Evolutionary conservation across 352 stramenopile species (phyloP).

Genomic region (Halophytophthora polymorphica): DNA sequence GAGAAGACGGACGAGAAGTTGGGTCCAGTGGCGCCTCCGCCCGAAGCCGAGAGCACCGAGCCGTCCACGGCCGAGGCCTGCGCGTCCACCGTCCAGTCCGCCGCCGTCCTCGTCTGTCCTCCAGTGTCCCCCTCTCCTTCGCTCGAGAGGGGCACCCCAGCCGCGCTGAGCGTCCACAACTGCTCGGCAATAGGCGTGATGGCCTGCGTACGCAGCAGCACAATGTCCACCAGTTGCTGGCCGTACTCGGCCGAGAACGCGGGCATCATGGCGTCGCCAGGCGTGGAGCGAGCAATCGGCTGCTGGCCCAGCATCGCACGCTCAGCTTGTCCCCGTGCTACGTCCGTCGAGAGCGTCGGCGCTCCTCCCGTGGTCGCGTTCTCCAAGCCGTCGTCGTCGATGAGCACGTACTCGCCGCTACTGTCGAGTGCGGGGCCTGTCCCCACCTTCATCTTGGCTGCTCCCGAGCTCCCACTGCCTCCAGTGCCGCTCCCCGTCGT

Average conservation of each 20-base stretch:
- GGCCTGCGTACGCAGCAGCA: conserved; percentile 55
- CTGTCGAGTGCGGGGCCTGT: conserved; percentile 35
- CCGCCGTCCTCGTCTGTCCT: conserved; percentile 4
- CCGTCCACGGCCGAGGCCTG: conserved; percentile 11
- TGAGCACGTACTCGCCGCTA: conserved; percentile 65
- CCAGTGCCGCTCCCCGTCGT: conserved; percentile 3
- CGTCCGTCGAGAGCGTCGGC: too few relatives aligned
- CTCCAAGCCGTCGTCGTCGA: too few relatives aligned
- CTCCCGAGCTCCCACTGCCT: conserved; percentile 6
- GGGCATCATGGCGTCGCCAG: conserved; percentile 1
- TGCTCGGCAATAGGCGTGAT: conserved; percentile 63
- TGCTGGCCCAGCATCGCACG: too few relatives aligned
- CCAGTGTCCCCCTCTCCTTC: conserved; percentile 4
- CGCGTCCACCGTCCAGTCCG: conserved; percentile 14
- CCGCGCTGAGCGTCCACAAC: conserved; percentile 48
- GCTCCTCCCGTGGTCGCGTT: too few relatives aligned
- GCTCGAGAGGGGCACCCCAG: conserved; percentile 1
- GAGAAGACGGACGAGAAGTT: conserved; percentile 62
- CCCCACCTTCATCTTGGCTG: conserved; percentile 16
- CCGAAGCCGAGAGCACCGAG: conserved; percentile 20
- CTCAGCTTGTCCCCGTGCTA: too few relatives aligned
- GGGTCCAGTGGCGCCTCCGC: conserved; percentile 15
- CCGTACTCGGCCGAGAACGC: conserved; percentile 42
- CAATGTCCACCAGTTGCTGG: conserved; percentile 65
- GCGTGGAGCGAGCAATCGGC: too few relatives aligned